Evolutionary conservation across 1,139 yeast species (phyloP).

Genomic region (Ogataea hybrid): DNA sequence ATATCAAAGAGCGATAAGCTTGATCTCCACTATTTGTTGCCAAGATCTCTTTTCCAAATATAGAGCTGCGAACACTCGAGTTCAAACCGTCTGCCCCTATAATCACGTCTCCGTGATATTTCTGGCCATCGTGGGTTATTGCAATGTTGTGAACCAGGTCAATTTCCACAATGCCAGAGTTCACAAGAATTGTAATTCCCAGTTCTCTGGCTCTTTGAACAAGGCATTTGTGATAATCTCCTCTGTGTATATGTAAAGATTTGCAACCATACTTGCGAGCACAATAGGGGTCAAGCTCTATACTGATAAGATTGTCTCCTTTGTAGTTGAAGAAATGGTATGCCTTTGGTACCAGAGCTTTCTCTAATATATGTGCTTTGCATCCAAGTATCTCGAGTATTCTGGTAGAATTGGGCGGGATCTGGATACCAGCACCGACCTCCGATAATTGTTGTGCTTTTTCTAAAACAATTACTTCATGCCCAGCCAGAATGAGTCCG

Average conservation of each 20-base stretch:
- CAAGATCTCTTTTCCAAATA: slow-evolving; percentile 25
- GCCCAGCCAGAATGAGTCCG: slow-evolving; percentile 36
- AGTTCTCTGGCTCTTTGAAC: slow-evolving; percentile 30
- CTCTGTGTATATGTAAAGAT: slow-evolving; percentile 34
- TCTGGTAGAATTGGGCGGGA: slow-evolving; percentile 36
- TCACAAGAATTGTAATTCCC: slow-evolving; percentile 28
- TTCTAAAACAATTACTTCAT: slow-evolving; percentile 37
- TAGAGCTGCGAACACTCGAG: slow-evolving; percentile 26
- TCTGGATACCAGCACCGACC: slow-evolving; percentile 43
- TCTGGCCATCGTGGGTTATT: slow-evolving; percentile 28
- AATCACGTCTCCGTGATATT: slow-evolving; percentile 34
- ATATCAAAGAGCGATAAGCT: slow-evolving; percentile 32
- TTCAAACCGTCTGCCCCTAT: slow-evolving; percentile 41
- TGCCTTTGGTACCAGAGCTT: slow-evolving; percentile 32
- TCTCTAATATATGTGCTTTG: slow-evolving; percentile 25
- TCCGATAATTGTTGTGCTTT: slow-evolving; percentile 36
- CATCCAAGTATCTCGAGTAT: slow-evolving; percentile 32
- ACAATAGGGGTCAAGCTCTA: slow-evolving; percentile 18
- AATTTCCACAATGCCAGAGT: slow-evolving; percentile 29
- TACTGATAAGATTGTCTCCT: slow-evolving; percentile 23
- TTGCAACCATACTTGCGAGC: slow-evolving; percentile 27
- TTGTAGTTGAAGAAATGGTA: slow-evolving; percentile 31
- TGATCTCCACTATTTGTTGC: slow-evolving; percentile 33
- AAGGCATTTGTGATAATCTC: slow-evolving; percentile 32
- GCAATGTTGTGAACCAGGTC: slow-evolving; percentile 29